Evolutionary conservation across 495 filamentous ascomycete genomes (phyloP).

Genomic region (Tuber calosporum): DNA sequence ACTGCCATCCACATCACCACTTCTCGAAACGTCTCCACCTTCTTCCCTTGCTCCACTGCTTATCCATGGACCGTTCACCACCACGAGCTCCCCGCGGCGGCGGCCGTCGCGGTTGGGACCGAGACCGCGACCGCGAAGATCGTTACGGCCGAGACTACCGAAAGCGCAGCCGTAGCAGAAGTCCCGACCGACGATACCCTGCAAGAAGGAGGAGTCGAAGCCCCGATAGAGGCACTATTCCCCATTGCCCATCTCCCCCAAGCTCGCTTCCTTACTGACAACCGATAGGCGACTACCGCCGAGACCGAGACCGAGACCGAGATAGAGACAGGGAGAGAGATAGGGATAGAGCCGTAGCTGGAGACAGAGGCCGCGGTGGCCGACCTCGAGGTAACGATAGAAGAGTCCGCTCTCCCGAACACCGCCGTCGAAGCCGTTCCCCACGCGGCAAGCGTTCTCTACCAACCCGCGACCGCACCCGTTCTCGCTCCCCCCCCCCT

Average conservation of each 20-base stretch:
- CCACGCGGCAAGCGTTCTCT: constrained; percentile 44
- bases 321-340: constrained; percentile 38
- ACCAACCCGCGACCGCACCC: constrained; percentile 34
- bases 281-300: neutral
- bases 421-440: constrained; percentile 17
- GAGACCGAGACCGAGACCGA: constrained; percentile 20
- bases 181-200: neutral
- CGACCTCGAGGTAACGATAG: constrained; percentile 11
- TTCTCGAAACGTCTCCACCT: neutral
- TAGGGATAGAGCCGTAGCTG: constrained; percentile 21
- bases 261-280: neutral
- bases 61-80: constrained; percentile 32
- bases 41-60: neutral
- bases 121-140: constrained; percentile 38
- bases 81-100: constrained; percentile 29
- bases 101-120: constrained; percentile 21
- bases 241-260: neutral
- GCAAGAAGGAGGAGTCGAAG: neutral
- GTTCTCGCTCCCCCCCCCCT: constrained; percentile 41
- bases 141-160: constrained; percentile 25
- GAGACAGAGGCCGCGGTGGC: constrained; percentile 23
- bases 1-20: neutral
- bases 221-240: neutral
- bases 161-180: neutral
- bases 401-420: neutral